Evolutionary conservation across 169 alveolate species (phyloP).

Genomic region (Condylostoma magnum): DNA sequence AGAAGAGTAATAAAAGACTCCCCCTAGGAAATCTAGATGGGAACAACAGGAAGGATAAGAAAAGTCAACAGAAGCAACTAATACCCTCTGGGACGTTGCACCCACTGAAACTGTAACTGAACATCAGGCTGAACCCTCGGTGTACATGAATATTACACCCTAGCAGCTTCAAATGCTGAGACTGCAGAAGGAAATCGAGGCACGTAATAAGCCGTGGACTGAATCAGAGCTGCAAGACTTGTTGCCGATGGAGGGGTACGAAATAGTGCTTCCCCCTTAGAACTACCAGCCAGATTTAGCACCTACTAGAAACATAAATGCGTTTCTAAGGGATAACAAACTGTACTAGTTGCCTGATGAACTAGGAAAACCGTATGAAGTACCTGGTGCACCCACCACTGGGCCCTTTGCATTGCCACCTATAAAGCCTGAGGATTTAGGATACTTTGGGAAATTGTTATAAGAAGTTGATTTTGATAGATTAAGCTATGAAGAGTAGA

Average conservation of each 20-base stretch:
- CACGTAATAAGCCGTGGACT: conserved; percentile 74
- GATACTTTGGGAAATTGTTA: conserved; percentile 84
- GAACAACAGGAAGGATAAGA: too few relatives aligned
- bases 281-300: conserved; percentile 76
- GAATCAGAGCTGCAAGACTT: conserved; percentile 96
- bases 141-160: conserved; percentile 7
- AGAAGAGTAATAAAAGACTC: too few relatives aligned
- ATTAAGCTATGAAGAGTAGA: conserved; percentile 92
- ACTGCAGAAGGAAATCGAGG: conserved; percentile 24
- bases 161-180: conserved; percentile 27
- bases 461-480: conserved; percentile 91
- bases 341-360: conserved; percentile 80
- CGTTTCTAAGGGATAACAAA: conserved; percentile 48
- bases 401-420: conserved; percentile 76
- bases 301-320: conserved; percentile 53
- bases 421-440: conserved; percentile 91
- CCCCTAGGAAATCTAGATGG: too few relatives aligned
- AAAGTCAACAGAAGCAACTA: too few relatives aligned
- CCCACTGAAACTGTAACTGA: too few relatives aligned
- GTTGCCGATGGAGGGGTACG: conserved; percentile 92
- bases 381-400: conserved; percentile 46
- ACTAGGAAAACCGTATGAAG: conserved; percentile 40
- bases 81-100: too few relatives aligned
- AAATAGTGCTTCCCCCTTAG: conserved; percentile 88
- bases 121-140: too few relatives aligned